Percentiles rank a stretch among this genome's conserved stretches.
Evolutionary conservation across 176 grass and related monocot species (phyloP).

Genomic region (Oryza meridionalis): DNA sequence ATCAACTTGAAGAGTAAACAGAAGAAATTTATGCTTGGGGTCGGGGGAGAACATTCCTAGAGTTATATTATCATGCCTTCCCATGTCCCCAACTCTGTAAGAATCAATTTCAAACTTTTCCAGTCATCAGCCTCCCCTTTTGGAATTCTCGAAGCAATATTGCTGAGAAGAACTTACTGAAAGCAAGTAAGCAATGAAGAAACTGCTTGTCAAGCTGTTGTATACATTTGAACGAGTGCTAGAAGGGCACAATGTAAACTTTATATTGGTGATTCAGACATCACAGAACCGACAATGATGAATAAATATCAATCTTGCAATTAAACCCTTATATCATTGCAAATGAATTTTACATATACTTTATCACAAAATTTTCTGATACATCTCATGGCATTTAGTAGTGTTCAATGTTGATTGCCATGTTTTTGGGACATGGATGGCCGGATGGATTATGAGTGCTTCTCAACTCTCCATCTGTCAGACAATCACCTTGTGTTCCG

Average conservation of each 20-base stretch:
- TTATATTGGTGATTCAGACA: conserved; percentile 26
- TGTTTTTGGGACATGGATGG: neutral
- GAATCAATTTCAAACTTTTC: conserved; percentile 27
- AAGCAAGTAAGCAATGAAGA: no score
- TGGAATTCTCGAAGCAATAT: neutral
- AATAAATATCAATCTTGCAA: neutral
- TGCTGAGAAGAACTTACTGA: neutral
- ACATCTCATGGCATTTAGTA: neutral
- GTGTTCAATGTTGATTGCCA: neutral
- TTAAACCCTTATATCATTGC: neutral
- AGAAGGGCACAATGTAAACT: neutral
- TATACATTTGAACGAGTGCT: neutral
- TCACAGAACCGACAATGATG: neutral
- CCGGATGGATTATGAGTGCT: no score
- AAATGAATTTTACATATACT: neutral
- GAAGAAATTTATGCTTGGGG: neutral
- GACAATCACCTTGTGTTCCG: neutral
- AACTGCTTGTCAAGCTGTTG: neutral
- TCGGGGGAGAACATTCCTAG: neutral
- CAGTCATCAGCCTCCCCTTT: neutral
- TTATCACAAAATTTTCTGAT: neutral
- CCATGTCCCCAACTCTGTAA: neutral
- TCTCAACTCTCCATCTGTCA: no score
- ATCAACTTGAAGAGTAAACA: conserved; percentile 44
- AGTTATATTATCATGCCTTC: no score